These are phyloP conservation scores for Leccinum aurantiacum DNA, from an alignment of 768 basidiomycete species.

Conservation along the genomic window DNA sequence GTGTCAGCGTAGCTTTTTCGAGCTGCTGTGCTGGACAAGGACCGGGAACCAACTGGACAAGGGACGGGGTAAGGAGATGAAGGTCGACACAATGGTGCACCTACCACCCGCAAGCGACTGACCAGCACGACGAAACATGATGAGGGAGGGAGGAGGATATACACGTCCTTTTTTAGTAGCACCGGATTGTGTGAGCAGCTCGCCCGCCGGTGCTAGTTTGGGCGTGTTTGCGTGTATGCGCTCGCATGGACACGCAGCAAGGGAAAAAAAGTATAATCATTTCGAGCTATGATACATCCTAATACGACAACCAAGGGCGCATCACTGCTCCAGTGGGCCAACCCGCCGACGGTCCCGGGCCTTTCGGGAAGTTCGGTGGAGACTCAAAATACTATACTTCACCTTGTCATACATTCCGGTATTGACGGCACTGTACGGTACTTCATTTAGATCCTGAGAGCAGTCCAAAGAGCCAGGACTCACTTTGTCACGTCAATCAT, in stretches of 20 bases:
- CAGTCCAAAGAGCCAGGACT: slow-evolving; percentile 30
- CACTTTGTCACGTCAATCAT: slow-evolving; percentile 73
- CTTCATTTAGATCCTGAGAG: not conserved
- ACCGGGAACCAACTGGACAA: slow-evolving; percentile 62
- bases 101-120: slow-evolving; percentile 57
- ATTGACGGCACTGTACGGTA: slow-evolving; percentile 55
- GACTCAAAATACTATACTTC: slow-evolving; percentile 69
- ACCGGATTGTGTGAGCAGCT: slow-evolving; percentile 14
- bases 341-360: slow-evolving; percentile 60
- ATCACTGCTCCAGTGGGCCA: slow-evolving; percentile 30
- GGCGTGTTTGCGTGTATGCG: slow-evolving; percentile 23
- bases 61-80: not conserved
- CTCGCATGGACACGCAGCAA: slow-evolving; percentile 1
- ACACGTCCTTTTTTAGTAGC: slow-evolving; percentile 7
- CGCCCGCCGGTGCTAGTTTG: slow-evolving; percentile 25
- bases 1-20: slow-evolving; percentile 85
- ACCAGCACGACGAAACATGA: slow-evolving; percentile 61
- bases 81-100: slow-evolving; percentile 13
- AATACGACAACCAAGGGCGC: slow-evolving; percentile 2
- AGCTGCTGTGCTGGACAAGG: slow-evolving; percentile 76
- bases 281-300: slow-evolving; percentile 17
- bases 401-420: slow-evolving; percentile 73
- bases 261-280: slow-evolving; percentile 15
- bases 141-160: slow-evolving; percentile 9
- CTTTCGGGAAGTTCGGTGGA: slow-evolving; percentile 76